phyloP scores from a whole-genome alignment of 768 basidiomycete species.

The Galerina marginata region DNA sequence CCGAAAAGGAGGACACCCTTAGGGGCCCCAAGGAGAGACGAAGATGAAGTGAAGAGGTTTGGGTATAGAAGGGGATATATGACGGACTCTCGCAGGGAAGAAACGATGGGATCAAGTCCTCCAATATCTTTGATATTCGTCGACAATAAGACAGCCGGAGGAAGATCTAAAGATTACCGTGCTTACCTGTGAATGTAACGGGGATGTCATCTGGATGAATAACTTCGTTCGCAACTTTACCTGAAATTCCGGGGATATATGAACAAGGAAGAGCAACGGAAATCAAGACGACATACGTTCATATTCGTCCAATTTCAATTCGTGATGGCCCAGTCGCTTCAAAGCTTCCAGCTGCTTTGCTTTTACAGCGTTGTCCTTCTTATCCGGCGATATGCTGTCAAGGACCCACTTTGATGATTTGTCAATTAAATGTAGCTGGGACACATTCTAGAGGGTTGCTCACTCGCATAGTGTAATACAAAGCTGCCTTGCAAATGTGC shows the following conservation, averaged over 20 bases:
- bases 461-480: slow-evolving; percentile 78
- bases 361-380: slow-evolving; percentile 66
- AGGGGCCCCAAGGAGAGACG: slow-evolving; percentile 85
- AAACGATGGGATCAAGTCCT: slow-evolving; percentile 89
- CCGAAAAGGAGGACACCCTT: slow-evolving; percentile 97
- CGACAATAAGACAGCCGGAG: slow-evolving; percentile 19
- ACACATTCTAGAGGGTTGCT: slow-evolving; percentile 28
- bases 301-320: slow-evolving; percentile 86
- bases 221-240: slow-evolving; percentile 89
- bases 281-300: slow-evolving; percentile 62
- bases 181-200: slow-evolving; percentile 73
- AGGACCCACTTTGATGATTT: slow-evolving; percentile 62
- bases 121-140: slow-evolving; percentile 71
- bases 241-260: slow-evolving; percentile 39
- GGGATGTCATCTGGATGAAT: slow-evolving; percentile 91
- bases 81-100: slow-evolving; percentile 90
- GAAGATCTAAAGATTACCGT: not conserved
- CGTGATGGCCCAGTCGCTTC: slow-evolving; percentile 71
- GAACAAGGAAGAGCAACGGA: not conserved
- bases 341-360: slow-evolving; percentile 74
- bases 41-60: slow-evolving; percentile 80
- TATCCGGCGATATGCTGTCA: slow-evolving; percentile 54
- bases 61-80: slow-evolving; percentile 95
- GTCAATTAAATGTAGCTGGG: not conserved
- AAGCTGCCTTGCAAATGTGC: slow-evolving; percentile 62